Evolutionary conservation across 306 rosid genomes (phyloP).

Genomic region (Gastrolobium bilobum): DNA sequence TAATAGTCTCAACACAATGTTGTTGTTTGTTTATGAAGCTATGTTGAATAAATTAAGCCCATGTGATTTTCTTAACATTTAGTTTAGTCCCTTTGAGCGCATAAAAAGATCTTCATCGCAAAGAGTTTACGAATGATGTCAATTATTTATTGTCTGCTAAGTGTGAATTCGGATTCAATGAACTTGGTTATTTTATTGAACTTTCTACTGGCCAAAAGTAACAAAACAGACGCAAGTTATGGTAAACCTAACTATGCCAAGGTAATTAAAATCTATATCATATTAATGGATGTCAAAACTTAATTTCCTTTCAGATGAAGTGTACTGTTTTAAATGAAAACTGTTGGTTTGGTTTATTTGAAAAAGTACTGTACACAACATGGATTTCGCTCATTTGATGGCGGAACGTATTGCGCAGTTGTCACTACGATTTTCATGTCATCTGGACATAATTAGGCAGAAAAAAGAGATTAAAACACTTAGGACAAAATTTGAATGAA

Average conservation of each 20-base stretch:
- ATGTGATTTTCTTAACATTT: slow-evolving; percentile 35
- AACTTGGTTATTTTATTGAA: not conserved
- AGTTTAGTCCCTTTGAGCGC: slow-evolving; percentile 2
- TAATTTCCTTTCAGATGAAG: not conserved
- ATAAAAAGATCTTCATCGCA: slow-evolving; percentile 2
- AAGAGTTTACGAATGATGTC: slow-evolving; percentile 16
- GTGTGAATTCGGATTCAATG: not conserved
- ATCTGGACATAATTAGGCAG: not conserved
- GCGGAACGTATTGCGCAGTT: not conserved
- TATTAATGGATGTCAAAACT: not conserved
- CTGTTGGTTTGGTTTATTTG: not conserved
- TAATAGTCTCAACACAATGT: slow-evolving; percentile 52
- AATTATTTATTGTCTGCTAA: slow-evolving; percentile 12
- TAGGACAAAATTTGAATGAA: not conserved
- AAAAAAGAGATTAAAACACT: not conserved
- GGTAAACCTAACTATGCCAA: not conserved
- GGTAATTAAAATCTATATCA: not conserved
- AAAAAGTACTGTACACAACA: not conserved
- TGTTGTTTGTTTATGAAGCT: slow-evolving; percentile 53
- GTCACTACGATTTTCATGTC: not conserved
- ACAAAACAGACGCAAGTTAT: not conserved
- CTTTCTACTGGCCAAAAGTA: slow-evolving; percentile 1
- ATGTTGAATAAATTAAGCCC: slow-evolving; percentile 54
- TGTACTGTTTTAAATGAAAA: not conserved
- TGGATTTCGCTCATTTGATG: slow-evolving; percentile 6